Conservation (phyloP, 179 eudicot genomes). For the Silene vulgaris region DNA sequence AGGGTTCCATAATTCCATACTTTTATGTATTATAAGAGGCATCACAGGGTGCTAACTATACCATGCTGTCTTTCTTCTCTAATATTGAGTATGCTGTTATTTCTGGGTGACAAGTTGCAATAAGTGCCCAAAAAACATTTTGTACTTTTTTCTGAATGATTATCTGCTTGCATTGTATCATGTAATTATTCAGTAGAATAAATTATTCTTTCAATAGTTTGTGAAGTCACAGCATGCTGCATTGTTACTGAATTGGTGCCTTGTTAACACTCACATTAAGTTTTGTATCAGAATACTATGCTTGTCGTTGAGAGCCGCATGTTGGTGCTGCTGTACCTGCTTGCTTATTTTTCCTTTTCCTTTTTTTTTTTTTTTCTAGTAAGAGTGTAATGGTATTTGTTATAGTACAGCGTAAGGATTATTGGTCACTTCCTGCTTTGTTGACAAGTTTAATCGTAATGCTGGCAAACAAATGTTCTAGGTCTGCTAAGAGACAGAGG, state of each 20-base stretch:
- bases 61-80: neutral
- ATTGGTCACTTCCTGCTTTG: neutral
- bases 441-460: neutral
- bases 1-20: neutral
- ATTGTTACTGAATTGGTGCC: too few species aligned
- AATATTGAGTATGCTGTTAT: neutral
- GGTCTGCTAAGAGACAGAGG: constrained; percentile 77
- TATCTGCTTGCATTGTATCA: neutral
- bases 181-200: neutral
- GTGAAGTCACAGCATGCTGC: neutral
- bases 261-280: neutral
- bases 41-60: neutral
- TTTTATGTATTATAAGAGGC: neutral
- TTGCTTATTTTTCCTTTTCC: neutral
- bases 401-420: constrained; percentile 5
- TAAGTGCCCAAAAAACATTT: too few species aligned
- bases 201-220: neutral
- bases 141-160: too few species aligned
- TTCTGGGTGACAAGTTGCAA: too few species aligned
- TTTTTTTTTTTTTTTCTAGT: too few species aligned
- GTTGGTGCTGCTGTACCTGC: neutral
- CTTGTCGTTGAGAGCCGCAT: neutral
- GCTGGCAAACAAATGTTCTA: constrained; percentile 25
- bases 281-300: neutral
- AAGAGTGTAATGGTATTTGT: neutral